Evolutionary conservation across 306 rosid genomes (phyloP).

Genomic region (Gastrolobium villosum): DNA sequence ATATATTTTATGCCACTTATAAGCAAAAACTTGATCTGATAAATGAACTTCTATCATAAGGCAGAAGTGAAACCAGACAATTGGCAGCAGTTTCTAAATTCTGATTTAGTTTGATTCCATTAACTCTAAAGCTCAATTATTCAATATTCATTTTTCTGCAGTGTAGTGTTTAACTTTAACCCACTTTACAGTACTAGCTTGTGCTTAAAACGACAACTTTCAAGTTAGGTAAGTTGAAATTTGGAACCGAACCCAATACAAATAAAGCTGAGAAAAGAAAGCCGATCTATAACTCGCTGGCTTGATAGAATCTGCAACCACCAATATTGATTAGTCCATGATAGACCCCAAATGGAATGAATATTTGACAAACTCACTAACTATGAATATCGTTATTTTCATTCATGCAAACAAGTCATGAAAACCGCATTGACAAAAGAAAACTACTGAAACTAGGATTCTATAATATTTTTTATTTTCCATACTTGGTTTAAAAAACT

Average conservation of each 20-base stretch:
- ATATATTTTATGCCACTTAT: slow-evolving; percentile 13
- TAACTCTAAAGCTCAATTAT: not conserved
- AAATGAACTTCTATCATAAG: not conserved
- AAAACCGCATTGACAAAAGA: slow-evolving; percentile 51
- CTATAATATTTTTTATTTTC: slow-evolving; percentile 17
- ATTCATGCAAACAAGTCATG: slow-evolving; percentile 47
- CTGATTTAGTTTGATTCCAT: not conserved
- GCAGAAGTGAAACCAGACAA: not conserved
- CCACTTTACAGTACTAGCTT: not conserved
- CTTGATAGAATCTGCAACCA: slow-evolving; percentile 45
- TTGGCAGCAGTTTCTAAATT: not conserved
- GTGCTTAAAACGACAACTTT: slow-evolving; percentile 2
- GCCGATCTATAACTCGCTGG: slow-evolving; percentile 31
- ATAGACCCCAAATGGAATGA: slow-evolving; percentile 28
- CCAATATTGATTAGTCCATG: slow-evolving; percentile 33
- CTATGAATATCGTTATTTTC: slow-evolving; percentile 37
- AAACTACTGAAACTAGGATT: slow-evolving; percentile 32
- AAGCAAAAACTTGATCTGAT: not conserved
- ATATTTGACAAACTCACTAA: slow-evolving; percentile 24
- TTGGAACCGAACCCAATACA: slow-evolving; percentile 24
- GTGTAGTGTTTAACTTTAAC: not conserved
- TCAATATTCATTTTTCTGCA: too few species aligned
- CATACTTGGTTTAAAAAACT: slow-evolving; percentile 28
- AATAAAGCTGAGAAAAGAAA: slow-evolving; percentile 28
- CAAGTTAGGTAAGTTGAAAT: slow-evolving; percentile 29